Conservation (phyloP, 78 protist species). For the Polysphondylium violaceum region DNA sequence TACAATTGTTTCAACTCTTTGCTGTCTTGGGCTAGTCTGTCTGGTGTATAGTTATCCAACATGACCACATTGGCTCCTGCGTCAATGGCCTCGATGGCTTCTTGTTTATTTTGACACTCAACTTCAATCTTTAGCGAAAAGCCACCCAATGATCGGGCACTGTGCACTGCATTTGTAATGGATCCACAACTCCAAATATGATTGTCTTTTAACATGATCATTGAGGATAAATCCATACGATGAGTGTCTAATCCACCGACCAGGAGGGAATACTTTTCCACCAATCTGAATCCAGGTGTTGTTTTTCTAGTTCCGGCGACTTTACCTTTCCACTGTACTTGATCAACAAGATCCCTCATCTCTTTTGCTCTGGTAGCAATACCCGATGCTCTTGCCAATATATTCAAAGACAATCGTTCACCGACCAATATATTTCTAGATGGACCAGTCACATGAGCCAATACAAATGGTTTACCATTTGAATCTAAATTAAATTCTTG, state of each 20-base stretch:
- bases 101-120: constrained; percentile 85
- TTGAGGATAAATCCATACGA: constrained; percentile 93
- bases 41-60: constrained; percentile 93
- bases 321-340: constrained; percentile 63
- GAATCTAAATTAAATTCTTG: neutral
- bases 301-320: constrained; percentile 97
- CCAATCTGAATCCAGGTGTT: constrained; percentile 94
- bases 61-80: constrained; percentile 96
- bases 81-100: constrained; percentile 87
- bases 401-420: constrained; percentile 94
- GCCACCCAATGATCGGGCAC: constrained; percentile 89
- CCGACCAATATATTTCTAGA: constrained; percentile 89
- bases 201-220: constrained; percentile 93
- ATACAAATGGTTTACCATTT: constrained; percentile 28
- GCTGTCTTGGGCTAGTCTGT: neutral
- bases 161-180: constrained; percentile 88
- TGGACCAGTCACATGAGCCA: constrained; percentile 88
- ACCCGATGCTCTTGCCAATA: constrained; percentile 90
- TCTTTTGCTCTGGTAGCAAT: constrained; percentile 84
- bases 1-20: constrained; percentile 42
- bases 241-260: constrained; percentile 96
- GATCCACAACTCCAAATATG: constrained; percentile 91
- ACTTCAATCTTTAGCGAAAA: constrained; percentile 95
- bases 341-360: neutral
- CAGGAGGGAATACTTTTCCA: constrained; percentile 94